Base-by-base conservation (phyloP, 2,329 filamentous ascomycete species). In the Dactylellina parvicollis region DNA sequence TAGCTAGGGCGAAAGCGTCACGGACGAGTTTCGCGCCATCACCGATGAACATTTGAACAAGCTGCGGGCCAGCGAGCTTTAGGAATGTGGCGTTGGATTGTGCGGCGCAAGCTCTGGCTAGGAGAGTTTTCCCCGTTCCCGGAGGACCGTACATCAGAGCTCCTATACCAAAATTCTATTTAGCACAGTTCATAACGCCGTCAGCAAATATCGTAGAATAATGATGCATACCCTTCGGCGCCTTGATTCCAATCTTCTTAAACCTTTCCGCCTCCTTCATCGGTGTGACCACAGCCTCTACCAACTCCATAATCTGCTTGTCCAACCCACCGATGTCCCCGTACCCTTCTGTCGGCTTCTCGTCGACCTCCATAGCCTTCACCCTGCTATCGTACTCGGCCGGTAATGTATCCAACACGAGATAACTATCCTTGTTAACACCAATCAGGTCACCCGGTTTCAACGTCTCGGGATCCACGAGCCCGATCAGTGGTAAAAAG, bases 181-280 rank as follows among this genome's bases (percentile, higher is more conserved):
- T n/a, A n/a, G n/a, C n/a, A n/a, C 62, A 76, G 74, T 78, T 59
- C 78, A 40, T 75, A 55, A 61, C 49, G 9, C 36, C 14, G n/a
- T 28, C 14, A 9, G 20, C 30, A 49, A 28, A 16, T 9, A 65
- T 18, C 10, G 16, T 50, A 47, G 3, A 56, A 44, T 22, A 20
- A 46, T 34, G 42, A 34, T 62, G 78, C 83, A 75, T 87, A 97
- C 95, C 95, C 84, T 99, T 99, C 12, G 95, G 95, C 40, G 95
- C 94, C 84, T 99, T 99, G 85, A 99, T 99, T 77, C 95, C 95
- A 79, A 99, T 97, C 86, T 97, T 98, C 87, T 97, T 98, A 85
- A 99, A 99, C 18, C 94, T 88, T 78, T 99, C 96, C 1, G 95
- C 93, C 83, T 99, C 94, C 86, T 98, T 98, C 95, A 99, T 99